phyloP scores from a whole-genome alignment of 805 yeast genomes.

The Starmerella stigmatis region DNA sequence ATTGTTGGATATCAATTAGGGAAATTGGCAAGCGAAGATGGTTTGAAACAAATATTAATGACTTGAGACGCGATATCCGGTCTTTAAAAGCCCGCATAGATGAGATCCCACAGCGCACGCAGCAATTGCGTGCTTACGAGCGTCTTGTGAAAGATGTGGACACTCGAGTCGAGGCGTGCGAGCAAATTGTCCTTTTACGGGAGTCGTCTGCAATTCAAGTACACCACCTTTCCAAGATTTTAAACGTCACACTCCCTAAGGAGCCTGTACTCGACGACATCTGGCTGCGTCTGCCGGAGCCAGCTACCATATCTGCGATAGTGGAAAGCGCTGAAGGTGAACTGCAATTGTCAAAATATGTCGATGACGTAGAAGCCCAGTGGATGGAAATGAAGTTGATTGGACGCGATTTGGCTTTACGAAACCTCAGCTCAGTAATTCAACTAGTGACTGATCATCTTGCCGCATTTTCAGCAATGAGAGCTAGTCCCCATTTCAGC shows the following conservation, averaged over 20 bases:
- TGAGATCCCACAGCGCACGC: slow-evolving; percentile 3
- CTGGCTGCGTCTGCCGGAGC: slow-evolving; percentile 40
- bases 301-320: slow-evolving; percentile 39
- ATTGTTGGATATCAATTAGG: background rate
- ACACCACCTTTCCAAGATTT: slow-evolving; percentile 54
- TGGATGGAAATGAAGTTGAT: slow-evolving; percentile 52
- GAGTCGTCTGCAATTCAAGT: slow-evolving; percentile 47
- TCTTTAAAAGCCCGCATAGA: background rate
- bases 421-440: slow-evolving; percentile 56
- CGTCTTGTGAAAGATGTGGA: background rate
- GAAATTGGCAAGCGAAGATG: background rate
- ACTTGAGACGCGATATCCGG: background rate
- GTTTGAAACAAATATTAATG: background rate
- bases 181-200: slow-evolving; percentile 27
- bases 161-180: background rate
- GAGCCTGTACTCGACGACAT: slow-evolving; percentile 47
- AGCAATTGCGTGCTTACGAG: background rate
- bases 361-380: slow-evolving; percentile 39
- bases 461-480: slow-evolving; percentile 57
- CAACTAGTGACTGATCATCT: slow-evolving; percentile 51
- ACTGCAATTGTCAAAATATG: slow-evolving; percentile 47
- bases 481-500: slow-evolving; percentile 49
- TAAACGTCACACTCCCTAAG: background rate
- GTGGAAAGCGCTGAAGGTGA: slow-evolving; percentile 65
- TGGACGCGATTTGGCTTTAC: slow-evolving; percentile 45